A percentile compares a stretch with the other conserved stretches of the same genome.
Evolutionary conservation across 75 land plant species (phyloP).

Genomic region (Pinus tabuliformis): DNA sequence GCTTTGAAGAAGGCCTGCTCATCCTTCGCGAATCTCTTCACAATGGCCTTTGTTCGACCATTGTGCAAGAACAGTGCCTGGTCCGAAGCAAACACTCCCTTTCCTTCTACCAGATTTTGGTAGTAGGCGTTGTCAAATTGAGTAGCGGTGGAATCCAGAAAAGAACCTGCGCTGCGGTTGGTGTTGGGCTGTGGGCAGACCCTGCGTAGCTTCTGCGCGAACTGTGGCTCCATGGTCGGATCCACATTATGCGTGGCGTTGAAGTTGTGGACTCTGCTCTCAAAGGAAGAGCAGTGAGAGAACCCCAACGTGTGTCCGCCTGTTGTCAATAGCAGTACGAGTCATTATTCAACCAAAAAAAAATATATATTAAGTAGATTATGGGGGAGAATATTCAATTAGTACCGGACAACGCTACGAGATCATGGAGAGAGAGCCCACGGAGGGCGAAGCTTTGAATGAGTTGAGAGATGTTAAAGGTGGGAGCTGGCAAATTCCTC

Average conservation of each 20-base stretch:
- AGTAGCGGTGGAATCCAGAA: no score
- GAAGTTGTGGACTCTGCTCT: neutral
- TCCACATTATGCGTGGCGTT: neutral
- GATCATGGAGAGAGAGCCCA: slow-evolving; percentile 15
- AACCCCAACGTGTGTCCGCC: neutral
- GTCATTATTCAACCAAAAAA: no score
- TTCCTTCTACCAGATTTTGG: no score
- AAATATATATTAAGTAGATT: no score
- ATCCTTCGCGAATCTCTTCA: slow-evolving; percentile 22
- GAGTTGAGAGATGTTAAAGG: slow-evolving; percentile 5
- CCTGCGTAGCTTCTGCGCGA: neutral
- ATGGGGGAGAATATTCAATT: no score
- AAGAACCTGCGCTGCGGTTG: no score
- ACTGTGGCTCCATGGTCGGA: slow-evolving; percentile 10
- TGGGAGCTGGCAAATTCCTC: slow-evolving; percentile 21
- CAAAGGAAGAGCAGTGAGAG: slow-evolving; percentile 9
- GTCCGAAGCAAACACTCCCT: no score
- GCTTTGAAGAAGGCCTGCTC: no score
- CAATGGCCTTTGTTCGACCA: slow-evolving; percentile 24
- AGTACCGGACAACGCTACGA: neutral
- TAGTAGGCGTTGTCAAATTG: no score
- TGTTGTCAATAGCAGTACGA: neutral
- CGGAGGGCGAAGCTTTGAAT: slow-evolving; percentile 15
- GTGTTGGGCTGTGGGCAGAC: no score
- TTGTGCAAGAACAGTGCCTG: no score